Percentiles rank a stretch among this genome's conserved stretches.
These are phyloP conservation scores for Alternaria arborescens DNA, from an alignment of 2,329 filamentous ascomycete species.

Conservation along the genomic window DNA sequence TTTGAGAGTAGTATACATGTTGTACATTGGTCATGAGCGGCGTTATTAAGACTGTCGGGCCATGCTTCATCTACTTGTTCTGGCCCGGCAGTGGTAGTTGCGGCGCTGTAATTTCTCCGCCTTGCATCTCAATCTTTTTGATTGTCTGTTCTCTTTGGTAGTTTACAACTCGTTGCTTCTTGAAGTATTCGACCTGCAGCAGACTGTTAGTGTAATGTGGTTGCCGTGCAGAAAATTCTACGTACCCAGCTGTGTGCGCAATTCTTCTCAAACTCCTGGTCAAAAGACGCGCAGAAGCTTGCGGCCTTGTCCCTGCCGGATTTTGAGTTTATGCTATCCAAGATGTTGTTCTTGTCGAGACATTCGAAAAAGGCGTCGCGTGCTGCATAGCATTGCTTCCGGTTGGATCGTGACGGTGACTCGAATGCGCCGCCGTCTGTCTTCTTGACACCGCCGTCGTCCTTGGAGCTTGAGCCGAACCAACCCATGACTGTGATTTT, in stretches of 20 bases:
- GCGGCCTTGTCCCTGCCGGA: conserved; percentile 59
- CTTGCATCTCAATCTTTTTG: conserved; percentile 55
- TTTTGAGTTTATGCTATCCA: conserved; percentile 73
- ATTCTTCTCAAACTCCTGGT: conserved; percentile 77
- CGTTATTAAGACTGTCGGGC: conserved; percentile 7
- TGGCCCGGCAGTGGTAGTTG: conserved; percentile 42
- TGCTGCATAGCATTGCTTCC: conserved; percentile 86
- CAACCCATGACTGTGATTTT: conserved; percentile 60
- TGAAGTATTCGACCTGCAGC: conserved; percentile 90
- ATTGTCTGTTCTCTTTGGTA: conserved; percentile 79
- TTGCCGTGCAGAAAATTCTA: conserved; percentile 28
- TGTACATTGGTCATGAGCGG: conserved; percentile 21
- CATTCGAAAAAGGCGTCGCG: conserved; percentile 90
- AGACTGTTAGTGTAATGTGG: conserved; percentile 12
- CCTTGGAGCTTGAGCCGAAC: conserved; percentile 55
- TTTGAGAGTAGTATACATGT: conserved; percentile 15
- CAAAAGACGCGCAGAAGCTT: conserved; percentile 67
- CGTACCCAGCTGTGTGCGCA: conserved; percentile 91
- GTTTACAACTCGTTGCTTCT: conserved; percentile 94
- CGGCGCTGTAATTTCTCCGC: conserved; percentile 48
- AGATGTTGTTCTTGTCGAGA: conserved; percentile 80
- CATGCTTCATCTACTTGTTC: conserved; percentile 16
- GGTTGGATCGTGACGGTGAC: conserved; percentile 84
- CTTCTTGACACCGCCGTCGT: conserved; percentile 49
- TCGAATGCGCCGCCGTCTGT: conserved; percentile 66